These are phyloP conservation scores for Eudorina sp. DNA, from an alignment of 139 green algal genomes.

Conservation along the genomic window DNA sequence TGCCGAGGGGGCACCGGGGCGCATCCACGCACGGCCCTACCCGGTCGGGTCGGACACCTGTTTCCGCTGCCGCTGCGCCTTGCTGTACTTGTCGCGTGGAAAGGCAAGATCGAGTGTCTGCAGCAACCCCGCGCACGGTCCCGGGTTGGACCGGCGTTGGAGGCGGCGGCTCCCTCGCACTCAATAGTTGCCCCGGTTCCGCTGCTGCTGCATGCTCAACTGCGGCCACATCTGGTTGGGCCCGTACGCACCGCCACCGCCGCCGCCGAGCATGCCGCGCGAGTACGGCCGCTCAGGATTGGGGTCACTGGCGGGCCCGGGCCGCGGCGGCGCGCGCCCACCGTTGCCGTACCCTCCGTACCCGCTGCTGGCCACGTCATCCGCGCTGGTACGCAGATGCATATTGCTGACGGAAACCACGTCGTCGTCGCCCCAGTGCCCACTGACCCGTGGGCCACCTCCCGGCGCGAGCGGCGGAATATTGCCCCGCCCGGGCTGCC, in stretches of 20 bases:
- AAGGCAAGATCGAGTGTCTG: too few relatives aligned
- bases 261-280: slow-evolving; percentile 22
- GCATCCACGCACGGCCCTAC: background rate
- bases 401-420: background rate
- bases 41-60: background rate
- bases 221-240: slow-evolving; percentile 41
- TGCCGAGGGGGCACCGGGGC: background rate
- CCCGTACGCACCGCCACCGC: background rate
- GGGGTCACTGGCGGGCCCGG: background rate
- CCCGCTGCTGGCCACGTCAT: background rate
- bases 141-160: background rate
- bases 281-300: slow-evolving; percentile 37
- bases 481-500: background rate
- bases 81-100: too few relatives aligned
- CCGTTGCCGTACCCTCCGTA: slow-evolving; percentile 5
- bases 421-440: slow-evolving; percentile 42
- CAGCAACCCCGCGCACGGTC: too few relatives aligned
- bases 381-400: slow-evolving; percentile 1
- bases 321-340: background rate
- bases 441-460: slow-evolving; percentile 21
- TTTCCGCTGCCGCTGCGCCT: too few relatives aligned
- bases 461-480: slow-evolving; percentile 33
- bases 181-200: slow-evolving; percentile 30
- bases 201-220: slow-evolving; percentile 40
- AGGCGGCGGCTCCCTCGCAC: background rate